Base-by-base conservation (phyloP, 75 land plant genomes). In the Picea glauca region DNA sequence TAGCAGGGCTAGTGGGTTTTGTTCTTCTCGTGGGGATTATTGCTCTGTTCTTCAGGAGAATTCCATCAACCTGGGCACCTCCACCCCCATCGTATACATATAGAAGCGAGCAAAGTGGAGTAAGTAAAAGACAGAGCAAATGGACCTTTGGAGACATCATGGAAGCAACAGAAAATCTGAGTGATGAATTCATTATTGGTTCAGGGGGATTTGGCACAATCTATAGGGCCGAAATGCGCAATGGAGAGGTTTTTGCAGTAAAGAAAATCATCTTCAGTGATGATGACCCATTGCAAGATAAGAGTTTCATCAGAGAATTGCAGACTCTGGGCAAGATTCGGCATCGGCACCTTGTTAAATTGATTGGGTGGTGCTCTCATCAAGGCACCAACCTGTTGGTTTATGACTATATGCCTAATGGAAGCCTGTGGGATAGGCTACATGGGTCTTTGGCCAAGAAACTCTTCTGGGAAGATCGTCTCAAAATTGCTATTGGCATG, bases 371-470 rank as follows among this genome's bases (percentile, higher is more conserved):
- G 74, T 88, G 93, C 60, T 81, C 77, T 66, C 85, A 81, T 78
- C 78, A 73, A 72, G 87, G 81, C 66, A 78, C 70, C 0, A 91
- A 85, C 72, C 65, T 94, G 74, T 77, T 96, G 73, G 78, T 96
- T 13, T 96, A 96, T 64, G 94, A 96, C 75, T 96, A 87, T 79
- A 92, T 96, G 91, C 91, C 92, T 63, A 96, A 94, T 78, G 99
- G 98, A 43, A 92, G 91, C 77, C 77, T 94, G n/a, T 88, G 91
- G 85, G 95, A 96, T 68, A 87, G 95, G 92, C 80, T 94, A 75
- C 98, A 94, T 75, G 50, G 75, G 17, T 56, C 80, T 58, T 70
- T 84, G 23, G 72, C 64, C 62, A 86, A 72, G 79, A 78, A 70
- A 38, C 85, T 87, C 56, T 82, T 88, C 50, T 93, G 94, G 96